Base-by-base conservation (phyloP, 169 alveolate species). In the Eimeria acervulina region DNA sequence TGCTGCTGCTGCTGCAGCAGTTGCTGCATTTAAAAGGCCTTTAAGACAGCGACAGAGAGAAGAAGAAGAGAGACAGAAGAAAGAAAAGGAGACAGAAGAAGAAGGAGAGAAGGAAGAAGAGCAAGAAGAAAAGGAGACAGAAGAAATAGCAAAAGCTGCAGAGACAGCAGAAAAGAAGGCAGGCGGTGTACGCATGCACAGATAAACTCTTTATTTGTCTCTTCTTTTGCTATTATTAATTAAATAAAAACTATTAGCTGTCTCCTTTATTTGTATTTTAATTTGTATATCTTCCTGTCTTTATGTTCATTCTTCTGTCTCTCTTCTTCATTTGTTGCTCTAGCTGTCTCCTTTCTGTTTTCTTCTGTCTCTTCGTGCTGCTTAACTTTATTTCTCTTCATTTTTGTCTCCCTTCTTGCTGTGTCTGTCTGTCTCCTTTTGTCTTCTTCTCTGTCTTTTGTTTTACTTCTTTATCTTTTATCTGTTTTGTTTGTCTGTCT, bases 1-100 rank as follows among this genome's bases (percentile, higher is more conserved):
- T 17, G 90, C 61, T 42, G 90, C 90, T 21, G 68, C 90, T 23
- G 55, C 55, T 47, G 55, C 55, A 7, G 55, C 55, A 7, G 90
- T n/a, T 23, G 61, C 90, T 23, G 68, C 90, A 12, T 47, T 80
- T 7, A 80, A 80, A 40, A 55, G 70, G 1, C 40, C 66, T 2
- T 7, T 23, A 5, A 40, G 42, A n/a, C 31, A 26, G 70, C 51
- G 55, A 10, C 31, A 26, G 40, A 42, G 8, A 40, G 40, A 23
- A 26, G 70, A 44, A 80, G 2, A 7, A 33, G 55, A 74, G 26
- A 40, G 28, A 10, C n/a, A 33, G 26, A 36, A 80, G 13, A 31
- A 40, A n/a, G 4, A 40, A 42, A 19, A 80, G 21, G 13, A 6
- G 28, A 80, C 40, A 44, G 68, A 80, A 21, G 44, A 42, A 80